Base-by-base conservation (phyloP, 768 basidiomycete genomes). In the Trametopsis cervina region DNA sequence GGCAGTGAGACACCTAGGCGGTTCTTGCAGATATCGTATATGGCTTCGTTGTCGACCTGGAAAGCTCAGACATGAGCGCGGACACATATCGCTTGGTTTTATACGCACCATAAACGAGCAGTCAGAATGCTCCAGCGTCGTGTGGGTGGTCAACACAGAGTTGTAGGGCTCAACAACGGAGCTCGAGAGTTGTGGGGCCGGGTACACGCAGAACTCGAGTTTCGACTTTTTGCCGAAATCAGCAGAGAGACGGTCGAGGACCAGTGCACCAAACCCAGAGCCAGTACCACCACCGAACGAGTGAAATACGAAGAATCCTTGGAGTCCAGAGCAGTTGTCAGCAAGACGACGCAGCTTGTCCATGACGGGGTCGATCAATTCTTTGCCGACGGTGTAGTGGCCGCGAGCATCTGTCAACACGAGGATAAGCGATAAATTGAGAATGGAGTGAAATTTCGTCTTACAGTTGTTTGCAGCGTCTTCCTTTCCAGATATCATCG, bases 251-350 rank as follows among this genome's bases (percentile, higher is more conserved):
- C 89, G 83, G 71, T 98, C 95, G 51, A 99, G 82, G 44, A 98
- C 80, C 57, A 98, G 81, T 44, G 95, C 93, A 60, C 95, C 95
- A 64, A 99, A 95, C 56, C 95, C 95, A 50, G 95, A 99, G 54
- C 95, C 95, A 54, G 95, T 98, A 69, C 95, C 95, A 63, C 95
- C 95, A 67, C 95, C 95, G 67, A 99, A 98, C 42, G 95, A 99
- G 76, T 97, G 95, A 84, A 98, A 98, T 59, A 96, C 92, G 66
- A 98, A 98, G 78, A 98, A 99, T 53, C 95, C 95, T 68, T 98
- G 95, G 22, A 98, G 83, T 60, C 95, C 95, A 46, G 79, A 77
- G 73, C 95, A 97, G 75, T 94, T 94, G 68, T 99, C 95, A 47
- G 95, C 86, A 45, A 99, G 80, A 57, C 87, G 83, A 63, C 95